These are phyloP conservation scores for Hemerocallis citrina DNA, from an alignment of 106 monocot genomes.

Conservation along the genomic window DNA sequence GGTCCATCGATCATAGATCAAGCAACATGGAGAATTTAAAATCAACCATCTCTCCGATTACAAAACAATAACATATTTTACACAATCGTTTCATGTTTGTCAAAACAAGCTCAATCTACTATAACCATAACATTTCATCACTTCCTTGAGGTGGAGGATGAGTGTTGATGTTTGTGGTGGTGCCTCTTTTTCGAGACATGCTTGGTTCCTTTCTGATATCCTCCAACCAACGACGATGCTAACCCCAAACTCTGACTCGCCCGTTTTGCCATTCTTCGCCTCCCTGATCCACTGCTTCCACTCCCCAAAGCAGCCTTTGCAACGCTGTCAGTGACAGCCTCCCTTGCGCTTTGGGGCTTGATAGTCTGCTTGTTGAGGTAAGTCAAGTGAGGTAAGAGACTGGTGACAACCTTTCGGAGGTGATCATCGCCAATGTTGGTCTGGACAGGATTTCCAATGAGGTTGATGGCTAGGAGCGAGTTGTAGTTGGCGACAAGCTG, in stretches of 20 bases:
- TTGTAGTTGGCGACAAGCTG: slow-evolving; percentile 95
- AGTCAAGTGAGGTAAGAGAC: slow-evolving; percentile 61
- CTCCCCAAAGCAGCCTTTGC: slow-evolving; percentile 72
- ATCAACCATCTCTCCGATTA: neutral
- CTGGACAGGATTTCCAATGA: slow-evolving; percentile 82
- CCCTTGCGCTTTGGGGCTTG: slow-evolving; percentile 52
- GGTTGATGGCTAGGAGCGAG: slow-evolving; percentile 71
- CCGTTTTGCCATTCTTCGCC: neutral
- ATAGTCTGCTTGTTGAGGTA: slow-evolving; percentile 85
- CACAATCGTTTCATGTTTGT: neutral
- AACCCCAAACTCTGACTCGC: slow-evolving; percentile 14
- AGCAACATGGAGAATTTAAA: neutral
- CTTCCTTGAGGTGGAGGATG: slow-evolving; percentile 3
- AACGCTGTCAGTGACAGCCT: slow-evolving; percentile 47
- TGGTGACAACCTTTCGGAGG: slow-evolving; percentile 49
- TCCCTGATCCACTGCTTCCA: slow-evolving; percentile 8
- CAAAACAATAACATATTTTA: neutral
- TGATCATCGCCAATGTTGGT: slow-evolving; percentile 79
- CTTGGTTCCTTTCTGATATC: slow-evolving; percentile 14
- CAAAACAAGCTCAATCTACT: no score
- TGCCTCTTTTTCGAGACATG: slow-evolving; percentile 12
- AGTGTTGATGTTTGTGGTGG: slow-evolving; percentile 2
- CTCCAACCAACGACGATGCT: slow-evolving; percentile 8
- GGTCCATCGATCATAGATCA: neutral
- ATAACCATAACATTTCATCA: no score